Base-by-base conservation (phyloP, 1,139 yeast genomes). In the Yamadazyma oceani region DNA sequence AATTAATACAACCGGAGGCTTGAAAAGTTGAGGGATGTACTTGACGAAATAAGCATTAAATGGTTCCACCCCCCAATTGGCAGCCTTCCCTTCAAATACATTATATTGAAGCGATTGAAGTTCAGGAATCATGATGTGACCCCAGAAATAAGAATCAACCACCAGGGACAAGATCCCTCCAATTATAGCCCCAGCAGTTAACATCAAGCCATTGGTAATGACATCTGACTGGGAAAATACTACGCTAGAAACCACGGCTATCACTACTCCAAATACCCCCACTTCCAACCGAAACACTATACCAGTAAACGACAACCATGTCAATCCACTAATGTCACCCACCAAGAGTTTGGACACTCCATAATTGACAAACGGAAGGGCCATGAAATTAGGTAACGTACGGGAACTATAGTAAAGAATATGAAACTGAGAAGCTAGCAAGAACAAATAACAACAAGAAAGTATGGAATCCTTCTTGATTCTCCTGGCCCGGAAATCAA, bases 31-130 rank as follows among this genome's bases (percentile, higher is more conserved):
- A 33, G 55, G 53, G 25, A 69, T 52, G 44, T 69, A 69, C 32
- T 53, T 54, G 2, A 70, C 59, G 50, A 88, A 82, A 58, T 90
- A 90, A 0, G 86, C 76, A 32, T 60, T 49, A 54, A 73, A 75
- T 4, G 97, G 95, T 54, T 85, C 90, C 1, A 73, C 74, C 0
- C 97, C 97, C 97, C 97, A 92, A 12, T 79, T 69, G 1, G 75
- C 60, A 1, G 95, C 70, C 32, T 85, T 78, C 1, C 95, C 95
- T 5, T 77, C 60, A 13, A 89, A 46, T 3, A 87, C 85, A 55
- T 90, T 90, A 64, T 78, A 90, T 12, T 76, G 39, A 53, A 90
- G 82, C 0, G 94, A 78, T 31, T 73, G 73, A 2, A 87, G 43
- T 58, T 90, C 97, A 1, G 98, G 97, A 29, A 88, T 54, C 12